phyloP scores from a whole-genome alignment of 805 yeast genomes.

The Clavispora santaluciae region DNA sequence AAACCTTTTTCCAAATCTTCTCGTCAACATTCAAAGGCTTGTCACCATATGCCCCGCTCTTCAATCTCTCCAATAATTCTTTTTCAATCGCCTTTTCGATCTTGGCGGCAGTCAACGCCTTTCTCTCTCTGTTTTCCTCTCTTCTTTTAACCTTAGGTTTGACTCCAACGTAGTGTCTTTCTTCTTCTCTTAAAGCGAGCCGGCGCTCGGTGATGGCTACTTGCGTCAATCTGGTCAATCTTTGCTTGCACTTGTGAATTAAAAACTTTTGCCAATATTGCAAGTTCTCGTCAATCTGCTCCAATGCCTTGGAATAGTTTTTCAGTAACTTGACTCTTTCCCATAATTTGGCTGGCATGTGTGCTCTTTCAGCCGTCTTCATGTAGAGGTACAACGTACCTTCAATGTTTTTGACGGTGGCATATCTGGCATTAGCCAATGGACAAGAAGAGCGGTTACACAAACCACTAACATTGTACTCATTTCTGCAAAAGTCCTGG shows the following conservation, averaged over 20 bases:
- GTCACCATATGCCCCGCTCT: conserved; percentile 98
- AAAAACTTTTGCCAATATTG: conserved; percentile 91
- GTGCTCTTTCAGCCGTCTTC: conserved; percentile 97
- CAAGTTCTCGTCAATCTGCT: conserved; percentile 82
- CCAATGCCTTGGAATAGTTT: conserved; percentile 81
- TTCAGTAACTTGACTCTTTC: conserved; percentile 87
- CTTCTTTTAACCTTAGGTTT: conserved; percentile 93
- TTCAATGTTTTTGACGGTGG: conserved; percentile 76
- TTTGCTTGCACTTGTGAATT: conserved; percentile 91
- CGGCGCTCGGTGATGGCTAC: conserved; percentile 94
- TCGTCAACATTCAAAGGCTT: conserved; percentile 96
- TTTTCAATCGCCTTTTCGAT: conserved; percentile 95
- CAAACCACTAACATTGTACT: conserved; percentile 91
- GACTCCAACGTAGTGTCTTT: conserved; percentile 87
- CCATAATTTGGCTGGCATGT: conserved; percentile 92
- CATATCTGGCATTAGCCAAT: conserved; percentile 87
- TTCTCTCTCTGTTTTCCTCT: conserved; percentile 91
- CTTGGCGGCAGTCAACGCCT: conserved; percentile 94
- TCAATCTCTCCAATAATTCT: conserved; percentile 88
- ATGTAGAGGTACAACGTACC: conserved; percentile 82
- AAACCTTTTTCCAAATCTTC: conserved; percentile 89
- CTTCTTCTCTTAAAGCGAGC: conserved; percentile 83
- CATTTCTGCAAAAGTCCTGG: conserved; percentile 92
- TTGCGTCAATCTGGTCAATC: conserved; percentile 90
- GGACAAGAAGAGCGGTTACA: conserved; percentile 96